These are phyloP conservation scores for Alternaria triticina DNA, from an alignment of 2,329 filamentous ascomycete species.

Conservation along the genomic window DNA sequence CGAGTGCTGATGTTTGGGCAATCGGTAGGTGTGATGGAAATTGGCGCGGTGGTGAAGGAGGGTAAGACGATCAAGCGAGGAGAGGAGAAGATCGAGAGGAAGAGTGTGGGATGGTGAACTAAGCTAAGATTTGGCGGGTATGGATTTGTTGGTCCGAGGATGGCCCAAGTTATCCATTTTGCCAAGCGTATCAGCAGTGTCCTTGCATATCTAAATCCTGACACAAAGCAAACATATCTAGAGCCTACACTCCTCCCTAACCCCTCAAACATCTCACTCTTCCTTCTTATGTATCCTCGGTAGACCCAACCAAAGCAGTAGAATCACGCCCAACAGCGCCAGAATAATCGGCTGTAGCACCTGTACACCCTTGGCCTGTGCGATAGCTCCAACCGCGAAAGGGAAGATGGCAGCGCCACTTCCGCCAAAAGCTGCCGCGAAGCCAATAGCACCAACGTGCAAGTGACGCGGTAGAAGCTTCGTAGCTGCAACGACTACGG, in stretches of 20 bases:
- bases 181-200: background rate
- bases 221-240: background rate
- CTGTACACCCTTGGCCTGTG: constrained; percentile 65
- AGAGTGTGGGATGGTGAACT: background rate
- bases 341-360: constrained; percentile 67
- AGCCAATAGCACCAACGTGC: constrained; percentile 82
- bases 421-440: constrained; percentile 78
- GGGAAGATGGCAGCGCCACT: constrained; percentile 71
- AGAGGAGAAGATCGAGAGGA: background rate
- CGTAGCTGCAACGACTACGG: constrained; percentile 73
- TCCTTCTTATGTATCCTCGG: constrained; percentile 55
- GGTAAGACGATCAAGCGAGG: background rate
- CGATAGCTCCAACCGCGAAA: constrained; percentile 72
- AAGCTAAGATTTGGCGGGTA: background rate
- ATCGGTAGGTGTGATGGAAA: background rate
- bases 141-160: background rate
- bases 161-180: background rate
- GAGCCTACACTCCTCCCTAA: background rate
- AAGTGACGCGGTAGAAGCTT: constrained; percentile 75
- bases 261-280: constrained; percentile 23
- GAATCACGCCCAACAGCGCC: constrained; percentile 59
- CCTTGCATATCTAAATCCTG: background rate
- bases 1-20: background rate
- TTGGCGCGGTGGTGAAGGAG: background rate
- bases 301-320: constrained; percentile 59